Base-by-base conservation (phyloP, 305 asterid species). In the Caryopteris hybrid region DNA sequence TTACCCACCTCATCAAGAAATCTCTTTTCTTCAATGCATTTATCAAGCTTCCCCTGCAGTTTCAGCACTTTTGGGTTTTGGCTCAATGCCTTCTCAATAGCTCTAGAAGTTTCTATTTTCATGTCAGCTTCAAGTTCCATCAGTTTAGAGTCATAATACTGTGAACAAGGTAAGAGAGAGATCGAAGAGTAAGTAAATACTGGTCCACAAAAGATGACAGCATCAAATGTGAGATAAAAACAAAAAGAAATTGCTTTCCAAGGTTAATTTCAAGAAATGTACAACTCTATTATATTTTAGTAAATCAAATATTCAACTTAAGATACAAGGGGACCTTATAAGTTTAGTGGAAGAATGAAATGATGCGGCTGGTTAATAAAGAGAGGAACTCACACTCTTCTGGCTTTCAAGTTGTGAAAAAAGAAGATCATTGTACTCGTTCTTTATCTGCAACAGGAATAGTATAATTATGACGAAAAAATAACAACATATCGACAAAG, bases 371-470 rank as follows among this genome's bases (percentile, higher is more conserved):
- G 54, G 41, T 25, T 39, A 64, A 55, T 17, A 23, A 59, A 64
- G 41, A 74, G 68, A 79, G 34, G 54, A 70, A 74, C 91, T 80
- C 23, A 88, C 99, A 78, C 50, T 74, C 85, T 84, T 93, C 82
- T 93, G 99, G 85, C 75, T 88, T 76, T 93, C 99, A 70, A 93
- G 90, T 70, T 93, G 99, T 7, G 89, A 72, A 65, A 88, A 78
- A 48, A 93, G 96, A 72, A 93, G 97, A 75, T 90, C 97, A 68
- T 83, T 86, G 79, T 93, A 93, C 83, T 93, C 97, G 0, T 82
- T 93, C 74, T 82, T 88, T 78, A 93, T 93, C 99, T 93, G 94
- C 85, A 81, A 33, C 56, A 64, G 43, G 41, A 64, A 79, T 14
- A 42, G 51, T 36, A 42, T 51, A 73, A 69, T 66, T 54, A 74